phyloP scores from a whole-genome alignment of 116 monocot species.

The Dioscorea cayenensis region DNA sequence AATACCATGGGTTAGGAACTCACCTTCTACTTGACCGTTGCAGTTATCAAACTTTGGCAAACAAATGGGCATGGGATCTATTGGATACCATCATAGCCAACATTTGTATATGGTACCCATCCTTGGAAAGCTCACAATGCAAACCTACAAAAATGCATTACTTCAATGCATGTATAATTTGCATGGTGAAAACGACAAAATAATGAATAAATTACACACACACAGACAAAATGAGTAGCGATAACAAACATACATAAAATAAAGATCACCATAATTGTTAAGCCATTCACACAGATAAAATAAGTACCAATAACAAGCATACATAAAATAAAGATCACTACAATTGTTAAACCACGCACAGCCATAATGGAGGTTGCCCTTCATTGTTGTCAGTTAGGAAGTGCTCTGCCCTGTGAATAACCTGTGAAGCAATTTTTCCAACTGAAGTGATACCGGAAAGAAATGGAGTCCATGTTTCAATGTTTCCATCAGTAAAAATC shows the following conservation, averaged over 20 bases:
- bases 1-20: too few species aligned
- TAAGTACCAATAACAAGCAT: too few species aligned
- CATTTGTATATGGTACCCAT: constrained; percentile 83
- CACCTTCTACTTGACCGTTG: too few species aligned
- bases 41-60: neutral
- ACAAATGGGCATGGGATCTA: constrained; percentile 1
- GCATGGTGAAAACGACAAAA: neutral
- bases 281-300: too few species aligned
- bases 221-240: too few species aligned
- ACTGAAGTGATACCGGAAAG: constrained; percentile 69
- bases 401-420: constrained; percentile 80
- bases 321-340: too few species aligned
- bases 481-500: neutral
- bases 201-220: neutral
- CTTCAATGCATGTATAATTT: neutral
- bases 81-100: constrained; percentile 87
- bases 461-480: constrained; percentile 63
- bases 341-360: constrained; percentile 57
- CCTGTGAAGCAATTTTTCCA: constrained; percentile 54
- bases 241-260: too few species aligned
- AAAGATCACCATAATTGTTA: too few species aligned
- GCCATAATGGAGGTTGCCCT: constrained; percentile 47
- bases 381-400: constrained; percentile 80
- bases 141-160: constrained; percentile 31
- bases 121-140: constrained; percentile 60